phyloP scores from a whole-genome alignment of 306 rosid genomes.

The Vigna reflexopilosa region DNA sequence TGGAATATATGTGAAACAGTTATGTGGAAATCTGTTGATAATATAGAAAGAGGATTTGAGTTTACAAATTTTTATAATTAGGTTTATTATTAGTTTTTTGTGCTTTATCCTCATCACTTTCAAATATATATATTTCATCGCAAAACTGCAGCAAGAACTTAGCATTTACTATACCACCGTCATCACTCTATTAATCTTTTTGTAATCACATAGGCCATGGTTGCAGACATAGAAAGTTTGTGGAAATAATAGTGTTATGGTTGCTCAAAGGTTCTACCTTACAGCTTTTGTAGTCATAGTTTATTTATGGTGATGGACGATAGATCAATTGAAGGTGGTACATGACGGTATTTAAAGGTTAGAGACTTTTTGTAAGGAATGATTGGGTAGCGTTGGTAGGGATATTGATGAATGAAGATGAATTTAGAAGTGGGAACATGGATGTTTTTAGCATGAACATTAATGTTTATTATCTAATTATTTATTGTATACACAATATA shows the following conservation, averaged over 20 bases:
- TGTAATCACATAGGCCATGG: too few species aligned
- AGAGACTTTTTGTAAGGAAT: too few species aligned
- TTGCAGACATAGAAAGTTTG: background rate
- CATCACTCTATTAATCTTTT: too few species aligned
- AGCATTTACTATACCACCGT: too few species aligned
- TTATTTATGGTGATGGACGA: background rate
- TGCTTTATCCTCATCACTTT: background rate
- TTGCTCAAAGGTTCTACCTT: too few species aligned
- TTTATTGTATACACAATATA: too few species aligned
- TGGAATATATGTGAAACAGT: background rate
- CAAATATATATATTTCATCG: background rate
- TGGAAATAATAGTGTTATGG: background rate
- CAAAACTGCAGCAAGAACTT: background rate
- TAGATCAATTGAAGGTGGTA: background rate
- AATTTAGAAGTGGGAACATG: too few species aligned
- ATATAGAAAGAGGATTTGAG: background rate
- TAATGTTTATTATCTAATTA: too few species aligned
- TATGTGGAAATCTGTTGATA: background rate
- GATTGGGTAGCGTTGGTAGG: too few species aligned
- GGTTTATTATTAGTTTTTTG: background rate
- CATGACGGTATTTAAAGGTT: background rate
- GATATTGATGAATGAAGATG: too few species aligned
- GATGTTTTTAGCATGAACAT: too few species aligned
- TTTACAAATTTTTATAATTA: background rate
- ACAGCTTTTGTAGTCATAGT: background rate